Conservation (phyloP, 306 rosid species). For the Malus orientalis region DNA sequence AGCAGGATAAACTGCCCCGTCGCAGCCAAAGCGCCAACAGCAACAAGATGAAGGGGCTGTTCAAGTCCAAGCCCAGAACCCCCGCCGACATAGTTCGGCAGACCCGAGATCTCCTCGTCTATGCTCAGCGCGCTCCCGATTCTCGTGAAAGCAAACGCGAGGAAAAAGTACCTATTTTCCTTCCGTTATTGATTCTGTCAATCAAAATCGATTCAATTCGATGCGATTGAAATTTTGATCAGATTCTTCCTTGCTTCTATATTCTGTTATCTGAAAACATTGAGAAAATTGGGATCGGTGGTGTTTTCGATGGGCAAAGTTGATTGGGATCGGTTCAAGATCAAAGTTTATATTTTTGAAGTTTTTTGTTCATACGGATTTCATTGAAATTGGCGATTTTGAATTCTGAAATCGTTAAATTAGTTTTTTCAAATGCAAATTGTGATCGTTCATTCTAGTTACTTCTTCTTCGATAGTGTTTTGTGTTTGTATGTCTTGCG, state of each 20-base stretch:
- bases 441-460: no score
- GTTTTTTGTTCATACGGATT: neutral
- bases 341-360: neutral
- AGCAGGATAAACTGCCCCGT: neutral
- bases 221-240: neutral
- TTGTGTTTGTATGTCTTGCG: neutral
- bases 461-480: neutral
- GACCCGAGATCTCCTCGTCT: slow-evolving; percentile 76
- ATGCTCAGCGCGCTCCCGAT: slow-evolving; percentile 40
- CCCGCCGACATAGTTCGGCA: slow-evolving; percentile 81
- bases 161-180: slow-evolving; percentile 51
- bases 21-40: neutral
- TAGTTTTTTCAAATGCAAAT: neutral
- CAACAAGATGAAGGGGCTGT: slow-evolving; percentile 71
- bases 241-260: neutral
- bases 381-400: neutral
- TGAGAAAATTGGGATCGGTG: neutral
- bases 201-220: neutral
- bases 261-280: neutral
- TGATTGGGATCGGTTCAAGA: neutral
- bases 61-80: slow-evolving; percentile 92
- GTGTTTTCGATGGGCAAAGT: neutral
- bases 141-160: slow-evolving; percentile 80
- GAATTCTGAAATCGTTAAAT: neutral
- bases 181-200: neutral